Conservation (phyloP, 2,329 filamentous ascomycete species). For the Fusarium protoensiforme region DNA sequence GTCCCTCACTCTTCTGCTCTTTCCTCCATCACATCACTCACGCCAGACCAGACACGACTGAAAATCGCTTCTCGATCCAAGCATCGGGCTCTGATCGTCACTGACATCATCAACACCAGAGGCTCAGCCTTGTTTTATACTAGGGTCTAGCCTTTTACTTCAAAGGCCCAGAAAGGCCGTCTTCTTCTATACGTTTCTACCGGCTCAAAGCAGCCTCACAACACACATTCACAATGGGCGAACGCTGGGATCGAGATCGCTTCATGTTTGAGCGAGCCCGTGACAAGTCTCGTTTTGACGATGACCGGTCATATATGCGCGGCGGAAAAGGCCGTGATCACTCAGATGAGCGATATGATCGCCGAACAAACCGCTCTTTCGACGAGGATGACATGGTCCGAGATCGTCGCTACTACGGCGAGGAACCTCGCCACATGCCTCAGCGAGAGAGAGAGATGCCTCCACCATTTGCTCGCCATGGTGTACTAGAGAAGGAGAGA, state of each 20-base stretch:
- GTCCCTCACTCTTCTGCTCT: conserved; percentile 3
- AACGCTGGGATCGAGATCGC: conserved; percentile 67
- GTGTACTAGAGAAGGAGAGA: conserved; percentile 66
- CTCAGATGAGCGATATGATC: conserved; percentile 60
- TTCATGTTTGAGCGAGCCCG: conserved; percentile 52
- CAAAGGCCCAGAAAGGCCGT: neutral
- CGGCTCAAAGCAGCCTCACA: conserved; percentile 18
- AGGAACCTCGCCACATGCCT: conserved; percentile 57
- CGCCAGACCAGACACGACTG: conserved; percentile 7
- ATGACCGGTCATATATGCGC: conserved; percentile 59
- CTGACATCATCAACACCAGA: conserved; percentile 5
- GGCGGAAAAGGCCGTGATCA: conserved; percentile 56
- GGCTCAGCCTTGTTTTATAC: conserved; percentile 6
- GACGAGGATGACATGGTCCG: conserved; percentile 61
- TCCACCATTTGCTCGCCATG: conserved; percentile 63
- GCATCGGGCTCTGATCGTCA: neutral
- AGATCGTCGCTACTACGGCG: conserved; percentile 67
- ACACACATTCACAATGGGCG: conserved; percentile 41
- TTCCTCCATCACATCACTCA: conserved; percentile 16
- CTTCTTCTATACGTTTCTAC: conserved; percentile 16
- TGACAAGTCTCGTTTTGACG: conserved; percentile 63
- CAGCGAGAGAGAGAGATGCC: conserved; percentile 47
- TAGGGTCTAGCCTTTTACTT: neutral
- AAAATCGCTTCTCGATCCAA: conserved; percentile 2
- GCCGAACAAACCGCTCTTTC: conserved; percentile 55